A percentile compares a stretch with the other conserved stretches of the same genome.
Conservation (phyloP, 345 rosid genomes). For the Aurinia saxatilis region DNA sequence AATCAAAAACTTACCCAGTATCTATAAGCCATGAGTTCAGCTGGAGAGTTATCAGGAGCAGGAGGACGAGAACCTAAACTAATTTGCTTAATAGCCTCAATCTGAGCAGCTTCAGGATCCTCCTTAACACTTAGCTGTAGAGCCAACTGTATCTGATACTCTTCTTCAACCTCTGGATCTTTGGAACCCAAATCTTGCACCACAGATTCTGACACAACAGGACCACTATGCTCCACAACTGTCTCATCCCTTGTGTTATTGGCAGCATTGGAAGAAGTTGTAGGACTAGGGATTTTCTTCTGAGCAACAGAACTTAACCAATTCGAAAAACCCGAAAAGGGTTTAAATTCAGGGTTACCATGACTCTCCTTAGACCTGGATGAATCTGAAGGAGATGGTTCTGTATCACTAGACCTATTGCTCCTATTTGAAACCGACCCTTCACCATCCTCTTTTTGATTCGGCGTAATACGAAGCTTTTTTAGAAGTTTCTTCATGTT, state of each 20-base stretch:
- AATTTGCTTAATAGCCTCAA: conserved; percentile 93
- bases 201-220: conserved; percentile 38
- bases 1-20: conserved; percentile 68
- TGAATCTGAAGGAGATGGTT: conserved; percentile 41
- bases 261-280: conserved; percentile 52
- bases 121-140: conserved; percentile 90
- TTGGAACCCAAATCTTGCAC: conserved; percentile 55
- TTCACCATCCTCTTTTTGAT: conserved; percentile 54
- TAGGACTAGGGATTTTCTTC: conserved; percentile 48
- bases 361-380: conserved; percentile 29
- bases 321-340: conserved; percentile 65
- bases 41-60: conserved; percentile 64
- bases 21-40: conserved; percentile 86
- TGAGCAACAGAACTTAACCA: conserved; percentile 77
- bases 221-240: conserved; percentile 37
- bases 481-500: conserved; percentile 85
- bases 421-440: conserved; percentile 58
- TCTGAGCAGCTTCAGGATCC: conserved; percentile 98
- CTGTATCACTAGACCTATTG: conserved; percentile 40
- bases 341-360: conserved; percentile 42
- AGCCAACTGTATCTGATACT: conserved; percentile 89
- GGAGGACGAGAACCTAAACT: conserved; percentile 68
- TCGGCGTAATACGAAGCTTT: conserved; percentile 68
- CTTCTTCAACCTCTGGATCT: conserved; percentile 87
- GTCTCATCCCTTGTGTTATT: conserved; percentile 31